Evolutionary conservation across 78 protist genomes (phyloP).

Genomic region (Creolimax fragrantissima): DNA sequence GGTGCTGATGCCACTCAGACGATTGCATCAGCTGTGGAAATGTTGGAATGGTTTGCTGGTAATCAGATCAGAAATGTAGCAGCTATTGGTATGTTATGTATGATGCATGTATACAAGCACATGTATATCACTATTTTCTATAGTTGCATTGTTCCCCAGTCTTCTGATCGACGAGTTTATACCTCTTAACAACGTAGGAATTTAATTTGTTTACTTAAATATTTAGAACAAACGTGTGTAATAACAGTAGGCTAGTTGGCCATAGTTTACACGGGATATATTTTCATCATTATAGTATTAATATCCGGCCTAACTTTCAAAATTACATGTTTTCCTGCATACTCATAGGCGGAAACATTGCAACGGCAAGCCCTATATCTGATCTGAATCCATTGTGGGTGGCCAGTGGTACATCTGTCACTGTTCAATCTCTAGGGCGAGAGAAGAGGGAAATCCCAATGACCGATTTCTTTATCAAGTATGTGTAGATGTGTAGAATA

Average conservation of each 20-base stretch:
- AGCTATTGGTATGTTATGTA: background rate
- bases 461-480: background rate
- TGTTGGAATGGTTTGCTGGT: constrained; percentile 75
- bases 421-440: background rate
- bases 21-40: constrained; percentile 34
- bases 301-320: too few species aligned
- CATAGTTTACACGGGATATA: too few species aligned
- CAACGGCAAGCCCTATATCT: constrained; percentile 75
- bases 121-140: too few species aligned
- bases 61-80: constrained; percentile 80
- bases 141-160: too few species aligned
- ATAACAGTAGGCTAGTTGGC: too few species aligned
- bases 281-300: too few species aligned
- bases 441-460: background rate
- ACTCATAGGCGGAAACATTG: constrained; percentile 69
- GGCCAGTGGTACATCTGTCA: constrained; percentile 35
- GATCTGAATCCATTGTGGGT: constrained; percentile 71
- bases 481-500: background rate
- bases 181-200: too few species aligned
- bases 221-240: too few species aligned
- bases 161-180: too few species aligned
- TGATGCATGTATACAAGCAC: too few species aligned
- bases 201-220: too few species aligned
- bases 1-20: background rate
- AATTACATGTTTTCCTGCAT: too few species aligned